These are phyloP conservation scores for Steccherinum ochraceum DNA, from an alignment of 768 basidiomycete species.

Conservation along the genomic window DNA sequence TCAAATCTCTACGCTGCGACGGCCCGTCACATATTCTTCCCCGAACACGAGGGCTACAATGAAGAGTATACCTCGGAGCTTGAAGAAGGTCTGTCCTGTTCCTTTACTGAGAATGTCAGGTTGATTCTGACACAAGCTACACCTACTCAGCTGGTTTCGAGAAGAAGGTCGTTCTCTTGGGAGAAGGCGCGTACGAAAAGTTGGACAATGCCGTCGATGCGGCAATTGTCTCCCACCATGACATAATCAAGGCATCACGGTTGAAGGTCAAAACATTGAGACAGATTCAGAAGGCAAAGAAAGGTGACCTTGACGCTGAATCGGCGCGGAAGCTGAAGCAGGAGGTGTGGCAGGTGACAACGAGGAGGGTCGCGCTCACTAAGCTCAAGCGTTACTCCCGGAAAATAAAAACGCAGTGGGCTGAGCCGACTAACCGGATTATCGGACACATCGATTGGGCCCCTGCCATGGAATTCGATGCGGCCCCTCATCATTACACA, in stretches of 20 bases:
- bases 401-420: slow-evolving; percentile 28
- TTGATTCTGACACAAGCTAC: slow-evolving; percentile 13
- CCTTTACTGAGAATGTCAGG: slow-evolving; percentile 4
- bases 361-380: slow-evolving; percentile 11
- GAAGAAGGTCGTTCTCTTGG: slow-evolving; percentile 24
- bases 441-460: slow-evolving; percentile 35
- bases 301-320: background rate
- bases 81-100: slow-evolving; percentile 18
- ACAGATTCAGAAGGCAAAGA: background rate
- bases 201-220: slow-evolving; percentile 17
- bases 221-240: slow-evolving; percentile 14
- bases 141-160: slow-evolving; percentile 16
- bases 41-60: slow-evolving; percentile 16
- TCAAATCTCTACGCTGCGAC: slow-evolving; percentile 28
- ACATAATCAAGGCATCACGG: slow-evolving; percentile 11
- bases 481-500: slow-evolving; percentile 27
- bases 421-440: slow-evolving; percentile 24
- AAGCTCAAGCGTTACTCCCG: slow-evolving; percentile 27
- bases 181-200: slow-evolving; percentile 17
- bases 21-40: slow-evolving; percentile 28
- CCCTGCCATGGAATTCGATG: slow-evolving; percentile 26
- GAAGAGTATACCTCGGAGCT: slow-evolving; percentile 5
- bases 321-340: slow-evolving; percentile 9
- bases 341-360: slow-evolving; percentile 8
- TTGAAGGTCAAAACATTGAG: slow-evolving; percentile 14